Evolutionary conservation across 257 asterid genomes (phyloP), one percentile per base, ranked within the genome.

Genomic region (Nicotiana attenuata): DNA sequence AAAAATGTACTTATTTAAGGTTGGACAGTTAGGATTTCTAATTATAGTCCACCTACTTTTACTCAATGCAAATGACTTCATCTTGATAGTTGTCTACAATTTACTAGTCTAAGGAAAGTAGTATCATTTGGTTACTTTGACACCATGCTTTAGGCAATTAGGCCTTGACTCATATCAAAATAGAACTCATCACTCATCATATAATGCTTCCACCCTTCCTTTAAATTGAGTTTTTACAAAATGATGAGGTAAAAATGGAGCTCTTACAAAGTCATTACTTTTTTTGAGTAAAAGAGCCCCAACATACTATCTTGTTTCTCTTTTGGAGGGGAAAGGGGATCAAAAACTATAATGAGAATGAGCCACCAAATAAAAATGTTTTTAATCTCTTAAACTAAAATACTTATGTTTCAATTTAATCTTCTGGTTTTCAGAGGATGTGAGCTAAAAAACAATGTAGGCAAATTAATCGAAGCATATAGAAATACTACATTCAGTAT

Each of bases 21-120:
- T 65, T 45, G 41, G 65, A 63, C 75, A 11, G 83, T 29, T 22
- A 19, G 7, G 45, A 65, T 61, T 16, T 15, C 76, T 47, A 80
- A 41, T 50, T 33, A 64, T 65, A 47, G 77, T 47, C 77, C 77
- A 26, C 65, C 75, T 35, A 65, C 83, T 80, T 80, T 20, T 10
- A 65, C 75, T 47, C 65, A 65, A 50, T 63, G 77, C 8, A 57
- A 50, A 64, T 17, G 33, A 69, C 29, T 80, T 50, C 10, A 5
- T 80, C 41, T 35, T 63, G 17, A 63, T 63, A 19, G 31, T 80
- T 45, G 64, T 64, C 82, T 38, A 65, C 14, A 50, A 38, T 26
- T n/a, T 38, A 78, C 71, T 60, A 45, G 38, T 78, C 53, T 7
- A 78, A 78, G 57, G 68, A 15, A 20, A n/a, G 3, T n/a, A 50